Evolutionary conservation across 768 basidiomycete species (phyloP).

Genomic region (Lactarius deliciosus): DNA sequence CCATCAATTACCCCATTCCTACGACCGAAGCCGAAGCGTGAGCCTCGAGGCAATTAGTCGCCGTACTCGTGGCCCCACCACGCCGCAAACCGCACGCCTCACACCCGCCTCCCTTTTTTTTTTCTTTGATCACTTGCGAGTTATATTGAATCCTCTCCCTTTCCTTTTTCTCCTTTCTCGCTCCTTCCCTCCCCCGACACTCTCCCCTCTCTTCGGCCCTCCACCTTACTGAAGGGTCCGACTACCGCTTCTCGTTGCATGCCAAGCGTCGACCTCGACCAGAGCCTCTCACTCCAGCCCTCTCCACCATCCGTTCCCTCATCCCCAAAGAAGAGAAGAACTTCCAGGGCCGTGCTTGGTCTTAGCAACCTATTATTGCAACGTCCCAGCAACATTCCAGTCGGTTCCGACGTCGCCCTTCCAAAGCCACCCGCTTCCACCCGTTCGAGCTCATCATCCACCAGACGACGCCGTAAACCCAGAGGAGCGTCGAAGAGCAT

Average conservation of each 20-base stretch:
- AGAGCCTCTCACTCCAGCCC: conserved; percentile 36
- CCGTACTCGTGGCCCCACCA: conserved; percentile 39
- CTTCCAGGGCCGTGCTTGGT: conserved; percentile 50
- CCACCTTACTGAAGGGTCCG: conserved; percentile 33
- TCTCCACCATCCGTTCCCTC: conserved; percentile 32
- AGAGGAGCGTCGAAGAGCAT: conserved; percentile 41
- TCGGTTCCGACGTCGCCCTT: conserved; percentile 35
- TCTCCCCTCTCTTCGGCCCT: conserved; percentile 33
- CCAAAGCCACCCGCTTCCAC: conserved; percentile 36
- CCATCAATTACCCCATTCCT: conserved; percentile 20
- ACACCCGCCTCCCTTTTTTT: conserved; percentile 33
- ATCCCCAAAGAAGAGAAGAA: conserved; percentile 41
- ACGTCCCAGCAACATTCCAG: conserved; percentile 29
- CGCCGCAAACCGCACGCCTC: conserved; percentile 37
- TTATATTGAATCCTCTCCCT: conserved; percentile 27
- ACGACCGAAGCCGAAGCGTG: conserved; percentile 30
- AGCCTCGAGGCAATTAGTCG: conserved; percentile 26
- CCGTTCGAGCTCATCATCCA: conserved; percentile 40
- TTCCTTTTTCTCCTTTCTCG: conserved; percentile 31
- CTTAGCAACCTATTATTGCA: conserved; percentile 40
- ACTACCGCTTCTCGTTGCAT: conserved; percentile 38
- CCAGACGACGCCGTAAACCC: conserved; percentile 43
- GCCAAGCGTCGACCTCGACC: conserved; percentile 43
- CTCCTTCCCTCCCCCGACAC: conserved; percentile 31
- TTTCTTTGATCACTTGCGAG: conserved; percentile 24